A percentile compares a stretch with the other conserved stretches of the same genome.
Evolutionary conservation across 306 rosid genomes (phyloP).

Genomic region (Argentina anserina): DNA sequence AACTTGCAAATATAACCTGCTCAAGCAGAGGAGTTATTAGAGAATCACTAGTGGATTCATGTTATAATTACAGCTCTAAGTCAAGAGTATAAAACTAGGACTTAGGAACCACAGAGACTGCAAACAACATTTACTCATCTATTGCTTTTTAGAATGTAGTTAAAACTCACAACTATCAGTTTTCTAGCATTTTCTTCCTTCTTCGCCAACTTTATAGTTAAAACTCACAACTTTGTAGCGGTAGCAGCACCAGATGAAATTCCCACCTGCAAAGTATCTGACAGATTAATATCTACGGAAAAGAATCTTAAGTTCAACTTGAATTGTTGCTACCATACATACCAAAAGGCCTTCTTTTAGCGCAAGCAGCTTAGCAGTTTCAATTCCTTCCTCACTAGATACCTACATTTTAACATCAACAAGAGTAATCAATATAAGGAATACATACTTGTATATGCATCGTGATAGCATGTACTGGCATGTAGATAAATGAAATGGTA

Average conservation of each 20-base stretch:
- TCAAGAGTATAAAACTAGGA: background rate
- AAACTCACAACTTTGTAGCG: too few species aligned
- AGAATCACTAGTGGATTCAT: background rate
- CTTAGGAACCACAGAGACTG: background rate
- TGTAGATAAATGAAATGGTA: background rate
- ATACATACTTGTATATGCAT: background rate
- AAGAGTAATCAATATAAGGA: constrained; percentile 1
- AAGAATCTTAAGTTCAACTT: background rate
- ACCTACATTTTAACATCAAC: constrained; percentile 32
- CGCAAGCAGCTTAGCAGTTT: constrained; percentile 64
- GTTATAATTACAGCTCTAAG: background rate
- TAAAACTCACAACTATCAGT: constrained; percentile 55
- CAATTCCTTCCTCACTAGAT: constrained; percentile 68
- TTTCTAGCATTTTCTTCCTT: constrained; percentile 70
- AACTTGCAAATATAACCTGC: constrained; percentile 60
- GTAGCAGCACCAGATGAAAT: constrained; percentile 85
- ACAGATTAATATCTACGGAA: background rate
- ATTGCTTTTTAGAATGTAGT: too few species aligned
- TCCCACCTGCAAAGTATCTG: constrained; percentile 49
- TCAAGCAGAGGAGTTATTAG: background rate
- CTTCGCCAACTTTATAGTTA: constrained; percentile 61
- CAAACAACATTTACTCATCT: background rate
- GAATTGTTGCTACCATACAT: background rate
- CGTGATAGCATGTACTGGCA: too few species aligned
- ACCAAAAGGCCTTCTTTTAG: constrained; percentile 66